Evolutionary conservation across 495 filamentous ascomycete genomes (phyloP).

Genomic region (Barbatosphaeria neglecta): DNA sequence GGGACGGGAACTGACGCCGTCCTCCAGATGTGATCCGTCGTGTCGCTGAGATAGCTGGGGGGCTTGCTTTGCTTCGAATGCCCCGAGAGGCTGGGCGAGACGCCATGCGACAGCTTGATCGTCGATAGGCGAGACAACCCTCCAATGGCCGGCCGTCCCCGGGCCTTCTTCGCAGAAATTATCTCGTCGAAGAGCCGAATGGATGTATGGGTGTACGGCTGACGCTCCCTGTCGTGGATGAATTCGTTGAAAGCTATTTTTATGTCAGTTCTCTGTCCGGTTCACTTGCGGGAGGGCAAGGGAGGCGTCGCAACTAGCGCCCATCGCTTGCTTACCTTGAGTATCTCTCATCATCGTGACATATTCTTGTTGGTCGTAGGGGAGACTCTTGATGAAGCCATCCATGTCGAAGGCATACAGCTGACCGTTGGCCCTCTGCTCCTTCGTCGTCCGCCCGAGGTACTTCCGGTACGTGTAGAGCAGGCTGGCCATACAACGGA

Average conservation of each 20-base stretch:
- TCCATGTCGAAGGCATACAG: slow-evolving; percentile 93
- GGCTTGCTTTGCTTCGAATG: slow-evolving; percentile 26
- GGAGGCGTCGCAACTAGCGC: not conserved
- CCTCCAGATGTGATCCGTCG: slow-evolving; percentile 84
- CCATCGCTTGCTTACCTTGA: slow-evolving; percentile 51
- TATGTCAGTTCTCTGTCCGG: not conserved
- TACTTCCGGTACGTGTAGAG: slow-evolving; percentile 93
- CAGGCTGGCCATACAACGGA: slow-evolving; percentile 84
- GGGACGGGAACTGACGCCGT: slow-evolving; percentile 73
- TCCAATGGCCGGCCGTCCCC: slow-evolving; percentile 47
- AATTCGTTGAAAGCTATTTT: slow-evolving; percentile 82
- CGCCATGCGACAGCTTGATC: slow-evolving; percentile 30
- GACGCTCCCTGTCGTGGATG: slow-evolving; percentile 78
- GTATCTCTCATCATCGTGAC: slow-evolving; percentile 80
- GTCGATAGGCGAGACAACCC: slow-evolving; percentile 43
- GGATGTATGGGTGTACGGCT: slow-evolving; percentile 40
- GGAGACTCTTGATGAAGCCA: slow-evolving; percentile 80
- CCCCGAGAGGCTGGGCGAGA: slow-evolving; percentile 20
- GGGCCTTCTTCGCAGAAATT: slow-evolving; percentile 85
- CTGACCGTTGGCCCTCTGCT: slow-evolving; percentile 78
- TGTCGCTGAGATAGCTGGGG: slow-evolving; percentile 71
- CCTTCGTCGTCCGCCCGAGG: slow-evolving; percentile 58
- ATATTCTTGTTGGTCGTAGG: slow-evolving; percentile 84
- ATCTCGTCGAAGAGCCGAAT: slow-evolving; percentile 93
- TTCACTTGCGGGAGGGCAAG: not conserved